phyloP scores from a whole-genome alignment of 1,284 basidiomycete genomes.

The Anthracocystis panici-leucophaei region DNA sequence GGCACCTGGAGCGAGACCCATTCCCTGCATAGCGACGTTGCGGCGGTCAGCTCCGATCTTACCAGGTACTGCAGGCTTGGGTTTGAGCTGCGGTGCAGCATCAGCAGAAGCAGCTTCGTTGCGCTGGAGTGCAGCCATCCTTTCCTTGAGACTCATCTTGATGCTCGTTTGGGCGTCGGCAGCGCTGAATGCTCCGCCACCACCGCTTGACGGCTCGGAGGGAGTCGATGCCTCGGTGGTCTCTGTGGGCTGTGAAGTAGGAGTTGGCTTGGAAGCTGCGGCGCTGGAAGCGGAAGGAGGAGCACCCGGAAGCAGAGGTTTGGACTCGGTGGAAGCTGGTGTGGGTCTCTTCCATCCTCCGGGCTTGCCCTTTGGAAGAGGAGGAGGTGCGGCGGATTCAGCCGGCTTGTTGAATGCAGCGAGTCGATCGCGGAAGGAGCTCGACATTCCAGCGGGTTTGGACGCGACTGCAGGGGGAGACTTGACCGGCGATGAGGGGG shows the following conservation, averaged over 20 bases:
- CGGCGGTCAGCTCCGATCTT: slow-evolving; percentile 48
- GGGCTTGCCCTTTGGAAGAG: slow-evolving; percentile 61
- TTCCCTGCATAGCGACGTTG: slow-evolving; percentile 51
- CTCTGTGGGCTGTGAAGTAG: slow-evolving; percentile 8
- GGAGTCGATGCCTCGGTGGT: slow-evolving; percentile 18
- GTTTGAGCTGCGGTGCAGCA: slow-evolving; percentile 40
- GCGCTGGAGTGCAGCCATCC: slow-evolving; percentile 68
- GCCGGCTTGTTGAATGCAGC: slow-evolving; percentile 68
- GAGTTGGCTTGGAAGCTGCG: slow-evolving; percentile 14
- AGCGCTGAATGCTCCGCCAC: slow-evolving; percentile 53
- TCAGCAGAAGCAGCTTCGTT: slow-evolving; percentile 44
- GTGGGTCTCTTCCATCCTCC: slow-evolving; percentile 66
- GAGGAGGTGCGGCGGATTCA: slow-evolving; percentile 56
- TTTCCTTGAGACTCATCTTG: slow-evolving; percentile 68
- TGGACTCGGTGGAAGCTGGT: slow-evolving; percentile 43
- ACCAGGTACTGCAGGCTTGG: slow-evolving; percentile 42
- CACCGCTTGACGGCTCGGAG: slow-evolving; percentile 17
- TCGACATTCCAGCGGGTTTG: slow-evolving; percentile 59
- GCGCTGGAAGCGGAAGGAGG: slow-evolving; percentile 26
- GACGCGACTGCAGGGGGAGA: slow-evolving; percentile 48
- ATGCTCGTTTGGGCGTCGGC: slow-evolving; percentile 67
- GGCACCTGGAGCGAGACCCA: slow-evolving; percentile 45
- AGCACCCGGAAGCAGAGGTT: slow-evolving; percentile 58
- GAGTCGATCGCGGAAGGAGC: slow-evolving; percentile 64
- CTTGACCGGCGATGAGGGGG: slow-evolving; percentile 18